phyloP scores from a whole-genome alignment of 768 basidiomycete species.

The Boletales sp. region DNA sequence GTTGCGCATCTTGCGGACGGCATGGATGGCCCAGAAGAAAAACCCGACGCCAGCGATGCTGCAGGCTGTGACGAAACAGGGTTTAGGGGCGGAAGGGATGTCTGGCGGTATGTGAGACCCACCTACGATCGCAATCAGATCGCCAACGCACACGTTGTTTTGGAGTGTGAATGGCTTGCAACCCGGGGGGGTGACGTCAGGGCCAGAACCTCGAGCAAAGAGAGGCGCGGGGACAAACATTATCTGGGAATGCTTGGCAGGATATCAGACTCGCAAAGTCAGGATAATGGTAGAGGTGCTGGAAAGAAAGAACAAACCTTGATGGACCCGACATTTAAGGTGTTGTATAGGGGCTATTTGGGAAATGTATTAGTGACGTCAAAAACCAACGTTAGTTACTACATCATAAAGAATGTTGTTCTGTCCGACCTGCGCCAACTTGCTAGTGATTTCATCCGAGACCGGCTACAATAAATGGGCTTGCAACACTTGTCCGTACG shows the following conservation, averaged over 20 bases:
- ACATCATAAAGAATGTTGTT: conserved; percentile 80
- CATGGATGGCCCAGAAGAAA: conserved; percentile 19
- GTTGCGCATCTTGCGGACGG: conserved; percentile 16
- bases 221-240: conserved; percentile 3
- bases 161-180: conserved; percentile 12
- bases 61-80: conserved; percentile 6
- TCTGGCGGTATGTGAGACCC: not conserved
- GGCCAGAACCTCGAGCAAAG: not conserved
- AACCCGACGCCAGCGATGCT: conserved; percentile 18
- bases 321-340: not conserved
- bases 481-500: conserved; percentile 92
- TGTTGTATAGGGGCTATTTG: not conserved
- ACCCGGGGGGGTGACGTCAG: not conserved
- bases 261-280: not conserved
- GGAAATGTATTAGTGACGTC: not conserved
- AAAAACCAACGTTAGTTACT: no score
- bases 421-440: conserved; percentile 92
- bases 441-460: conserved; percentile 73
- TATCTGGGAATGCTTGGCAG: not conserved
- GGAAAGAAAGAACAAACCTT: conserved; percentile 1
- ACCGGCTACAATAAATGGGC: conserved; percentile 89
- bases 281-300: not conserved
- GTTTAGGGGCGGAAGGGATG: not conserved
- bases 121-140: conserved; percentile 23
- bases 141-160: conserved; percentile 19